These are phyloP conservation scores for Chaetothyriales sp. DNA, from an alignment of 2,329 filamentous ascomycete species.

Conservation along the genomic window DNA sequence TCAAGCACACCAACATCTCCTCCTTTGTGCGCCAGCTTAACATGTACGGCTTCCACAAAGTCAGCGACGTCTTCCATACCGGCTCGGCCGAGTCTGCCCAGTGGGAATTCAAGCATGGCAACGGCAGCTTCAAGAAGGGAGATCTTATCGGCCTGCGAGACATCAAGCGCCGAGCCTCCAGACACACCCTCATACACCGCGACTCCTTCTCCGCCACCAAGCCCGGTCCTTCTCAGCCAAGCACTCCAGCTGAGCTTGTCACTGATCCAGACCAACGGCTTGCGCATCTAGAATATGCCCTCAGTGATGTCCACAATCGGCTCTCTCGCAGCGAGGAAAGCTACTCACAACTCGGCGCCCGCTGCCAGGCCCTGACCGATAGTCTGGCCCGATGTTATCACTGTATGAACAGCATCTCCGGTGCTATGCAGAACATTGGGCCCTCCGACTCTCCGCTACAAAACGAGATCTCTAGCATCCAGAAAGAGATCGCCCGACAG, in stretches of 20 bases:
- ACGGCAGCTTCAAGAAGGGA: conserved; percentile 90
- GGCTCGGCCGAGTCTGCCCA: conserved; percentile 82
- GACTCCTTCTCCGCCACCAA: conserved; percentile 75
- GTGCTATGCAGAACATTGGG: conserved; percentile 34
- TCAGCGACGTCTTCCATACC: conserved; percentile 96
- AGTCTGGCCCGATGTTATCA: conserved; percentile 58
- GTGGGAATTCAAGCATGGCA: conserved; percentile 98
- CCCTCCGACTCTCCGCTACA: conserved; percentile 63
- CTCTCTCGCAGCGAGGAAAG: conserved; percentile 72
- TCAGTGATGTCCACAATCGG: conserved; percentile 65
- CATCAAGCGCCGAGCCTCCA: conserved; percentile 85
- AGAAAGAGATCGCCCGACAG: conserved; percentile 48
- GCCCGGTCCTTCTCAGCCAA: conserved; percentile 58
- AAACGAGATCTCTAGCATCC: conserved; percentile 47
- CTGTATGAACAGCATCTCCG: conserved; percentile 28
- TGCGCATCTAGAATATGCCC: conserved; percentile 58
- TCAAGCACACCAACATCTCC: conserved; percentile 98
- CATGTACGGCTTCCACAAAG: conserved; percentile 99
- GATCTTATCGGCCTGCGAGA: conserved; percentile 82
- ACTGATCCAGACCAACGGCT: conserved; percentile 68
- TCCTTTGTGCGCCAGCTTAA: conserved; percentile 96
- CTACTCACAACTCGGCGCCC: conserved; percentile 61
- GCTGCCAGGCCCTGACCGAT: conserved; percentile 69
- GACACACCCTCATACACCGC: conserved; percentile 82
- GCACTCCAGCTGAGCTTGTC: conserved; percentile 70